These are phyloP conservation scores for Graphilbum fragrans DNA, from an alignment of 2,329 filamentous ascomycete species.

Conservation along the genomic window DNA sequence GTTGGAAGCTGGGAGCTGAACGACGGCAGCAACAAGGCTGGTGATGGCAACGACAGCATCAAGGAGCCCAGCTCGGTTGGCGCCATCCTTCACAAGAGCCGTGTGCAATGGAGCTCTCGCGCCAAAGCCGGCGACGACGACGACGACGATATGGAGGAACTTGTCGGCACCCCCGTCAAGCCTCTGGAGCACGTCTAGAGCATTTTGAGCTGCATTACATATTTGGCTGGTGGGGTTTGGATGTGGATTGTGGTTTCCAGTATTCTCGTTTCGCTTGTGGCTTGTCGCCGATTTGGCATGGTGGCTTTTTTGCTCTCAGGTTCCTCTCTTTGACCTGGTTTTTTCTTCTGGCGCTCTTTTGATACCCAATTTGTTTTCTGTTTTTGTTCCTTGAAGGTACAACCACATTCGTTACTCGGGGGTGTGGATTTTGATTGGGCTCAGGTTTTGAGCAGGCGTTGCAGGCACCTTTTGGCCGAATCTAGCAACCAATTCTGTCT, in stretches of 20 bases:
- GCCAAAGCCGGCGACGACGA: conserved; percentile 14
- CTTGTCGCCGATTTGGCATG: not conserved
- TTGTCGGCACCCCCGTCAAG: conserved; percentile 23
- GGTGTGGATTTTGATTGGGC: too few relatives aligned
- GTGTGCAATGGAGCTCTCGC: conserved; percentile 5
- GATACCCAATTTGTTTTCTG: conserved; percentile 7
- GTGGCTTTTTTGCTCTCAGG: not conserved
- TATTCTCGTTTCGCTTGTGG: not conserved
- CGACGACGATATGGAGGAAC: conserved; percentile 23
- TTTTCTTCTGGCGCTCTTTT: conserved; percentile 4
- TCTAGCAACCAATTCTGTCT: too few relatives aligned
- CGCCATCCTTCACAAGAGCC: conserved; percentile 10
- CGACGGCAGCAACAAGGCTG: conserved; percentile 2
- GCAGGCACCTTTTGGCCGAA: too few relatives aligned
- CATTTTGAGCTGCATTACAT: not conserved
- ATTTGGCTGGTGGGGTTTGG: too few relatives aligned
- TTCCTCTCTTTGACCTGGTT: not conserved
- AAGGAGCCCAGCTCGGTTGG: not conserved
- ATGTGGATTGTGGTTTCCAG: not conserved
- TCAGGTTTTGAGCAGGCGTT: too few relatives aligned
- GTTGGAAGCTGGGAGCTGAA: conserved; percentile 38
- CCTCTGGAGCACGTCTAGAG: conserved; percentile 25
- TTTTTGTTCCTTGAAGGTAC: too few relatives aligned
- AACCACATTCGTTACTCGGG: too few relatives aligned
- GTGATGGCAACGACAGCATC: conserved; percentile 10